Conservation (phyloP, 1,284 basidiomycete species). For the Mycosarcoma maydis region DNA sequence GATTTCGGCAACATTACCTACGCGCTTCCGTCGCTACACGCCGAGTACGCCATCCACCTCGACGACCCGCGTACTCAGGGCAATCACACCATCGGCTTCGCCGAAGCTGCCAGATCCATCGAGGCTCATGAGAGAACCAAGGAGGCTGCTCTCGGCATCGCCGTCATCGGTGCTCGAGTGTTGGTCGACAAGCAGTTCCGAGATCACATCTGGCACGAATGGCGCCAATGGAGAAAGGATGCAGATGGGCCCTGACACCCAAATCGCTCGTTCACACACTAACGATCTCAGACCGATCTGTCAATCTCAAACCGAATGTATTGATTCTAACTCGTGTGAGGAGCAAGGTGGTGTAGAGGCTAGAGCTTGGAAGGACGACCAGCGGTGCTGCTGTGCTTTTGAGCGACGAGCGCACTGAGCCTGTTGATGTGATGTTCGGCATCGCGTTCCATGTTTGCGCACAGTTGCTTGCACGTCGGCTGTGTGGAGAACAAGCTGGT, state of each 20-base stretch:
- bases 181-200: conserved; percentile 65
- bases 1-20: conserved; percentile 68
- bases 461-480: conserved; percentile 81
- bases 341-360: too few species aligned
- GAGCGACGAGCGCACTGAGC: conserved; percentile 34
- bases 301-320: too few species aligned
- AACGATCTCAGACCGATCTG: too few species aligned
- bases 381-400: conserved; percentile 30
- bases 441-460: conserved; percentile 79
- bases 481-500: too few species aligned
- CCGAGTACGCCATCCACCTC: conserved; percentile 64
- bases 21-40: conserved; percentile 65
- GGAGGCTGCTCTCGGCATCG: conserved; percentile 66
- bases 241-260: conserved; percentile 35
- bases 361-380: conserved; percentile 38
- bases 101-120: conserved; percentile 47
- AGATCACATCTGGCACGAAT: conserved; percentile 49
- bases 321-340: too few species aligned
- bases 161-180: conserved; percentile 64
- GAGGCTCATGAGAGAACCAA: conserved; percentile 63
- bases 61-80: conserved; percentile 52
- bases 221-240: conserved; percentile 39
- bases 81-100: conserved; percentile 66
- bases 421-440: conserved; percentile 76
- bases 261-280: too few species aligned